These are phyloP conservation scores for Aspergillus ellipticus DNA, from an alignment of 495 filamentous ascomycete species.

Conservation along the genomic window DNA sequence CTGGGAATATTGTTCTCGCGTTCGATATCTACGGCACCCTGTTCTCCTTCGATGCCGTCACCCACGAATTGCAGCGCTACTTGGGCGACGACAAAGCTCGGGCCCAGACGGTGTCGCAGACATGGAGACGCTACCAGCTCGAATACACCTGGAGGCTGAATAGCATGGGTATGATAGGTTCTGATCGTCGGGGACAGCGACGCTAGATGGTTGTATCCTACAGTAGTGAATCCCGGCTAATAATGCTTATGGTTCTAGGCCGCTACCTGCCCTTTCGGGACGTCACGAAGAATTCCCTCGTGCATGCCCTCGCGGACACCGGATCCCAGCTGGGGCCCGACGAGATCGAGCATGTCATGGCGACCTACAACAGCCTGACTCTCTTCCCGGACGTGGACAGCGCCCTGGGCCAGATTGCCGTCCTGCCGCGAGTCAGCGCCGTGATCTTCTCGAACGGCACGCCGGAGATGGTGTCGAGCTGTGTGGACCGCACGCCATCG, in stretches of 20 bases:
- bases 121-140: slow-evolving; percentile 63
- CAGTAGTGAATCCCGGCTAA: background rate
- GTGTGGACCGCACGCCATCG: slow-evolving; percentile 52
- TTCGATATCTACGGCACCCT: slow-evolving; percentile 78
- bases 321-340: slow-evolving; percentile 36
- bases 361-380: slow-evolving; percentile 63
- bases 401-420: slow-evolving; percentile 44
- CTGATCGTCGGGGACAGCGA: no score
- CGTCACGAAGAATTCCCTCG: slow-evolving; percentile 61
- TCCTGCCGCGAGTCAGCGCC: slow-evolving; percentile 39
- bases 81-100: slow-evolving; percentile 47
- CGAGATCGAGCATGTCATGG: slow-evolving; percentile 50
- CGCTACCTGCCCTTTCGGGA: slow-evolving; percentile 60
- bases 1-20: slow-evolving; percentile 46
- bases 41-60: slow-evolving; percentile 66
- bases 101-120: slow-evolving; percentile 49
- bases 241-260: slow-evolving; percentile 29
- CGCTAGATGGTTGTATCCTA: no score
- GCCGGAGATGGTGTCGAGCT: slow-evolving; percentile 57
- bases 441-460: slow-evolving; percentile 79
- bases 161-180: slow-evolving; percentile 71
- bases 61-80: slow-evolving; percentile 45
- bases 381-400: slow-evolving; percentile 65
- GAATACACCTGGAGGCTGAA: slow-evolving; percentile 83
- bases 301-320: slow-evolving; percentile 60